Percentiles rank a stretch among this genome's conserved stretches.
These are phyloP conservation scores for Ustilago loliicola DNA, from an alignment of 1,284 basidiomycete genomes.

Conservation along the genomic window DNA sequence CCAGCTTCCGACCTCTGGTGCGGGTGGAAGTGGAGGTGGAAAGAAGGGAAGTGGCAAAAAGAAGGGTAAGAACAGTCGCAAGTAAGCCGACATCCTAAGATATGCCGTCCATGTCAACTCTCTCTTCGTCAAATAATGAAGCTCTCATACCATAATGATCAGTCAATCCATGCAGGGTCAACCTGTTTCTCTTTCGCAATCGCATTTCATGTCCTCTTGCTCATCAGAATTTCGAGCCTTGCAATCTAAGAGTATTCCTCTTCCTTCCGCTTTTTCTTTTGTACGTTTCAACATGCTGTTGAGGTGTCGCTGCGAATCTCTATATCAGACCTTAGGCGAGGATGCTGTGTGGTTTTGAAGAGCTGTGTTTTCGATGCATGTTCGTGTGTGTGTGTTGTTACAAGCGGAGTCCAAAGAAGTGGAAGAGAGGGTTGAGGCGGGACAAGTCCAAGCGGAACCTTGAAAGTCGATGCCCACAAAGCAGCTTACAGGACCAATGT, in stretches of 20 bases:
- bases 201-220: background rate
- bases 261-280: background rate
- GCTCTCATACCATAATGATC: too few relatives aligned
- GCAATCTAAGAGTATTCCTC: too few relatives aligned
- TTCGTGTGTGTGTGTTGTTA: constrained; percentile 6
- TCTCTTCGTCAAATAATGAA: too few relatives aligned
- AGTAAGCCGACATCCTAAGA: constrained; percentile 1
- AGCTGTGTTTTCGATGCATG: constrained; percentile 6
- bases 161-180: too few relatives aligned
- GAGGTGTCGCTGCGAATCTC: background rate
- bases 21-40: background rate
- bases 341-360: background rate
- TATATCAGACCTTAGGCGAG: background rate
- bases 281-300: background rate
- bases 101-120: too few relatives aligned
- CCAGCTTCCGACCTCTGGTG: constrained; percentile 19
- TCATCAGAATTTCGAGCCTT: background rate
- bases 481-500: too few relatives aligned
- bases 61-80: constrained; percentile 31
- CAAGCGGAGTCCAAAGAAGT: background rate
- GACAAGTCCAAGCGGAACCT: too few relatives aligned
- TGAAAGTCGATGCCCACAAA: too few relatives aligned
- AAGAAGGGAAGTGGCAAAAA: constrained; percentile 37
- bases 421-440: too few relatives aligned
- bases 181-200: background rate